Conservation (phyloP, 305 asterid species). For the Fraxinus baroniana region DNA sequence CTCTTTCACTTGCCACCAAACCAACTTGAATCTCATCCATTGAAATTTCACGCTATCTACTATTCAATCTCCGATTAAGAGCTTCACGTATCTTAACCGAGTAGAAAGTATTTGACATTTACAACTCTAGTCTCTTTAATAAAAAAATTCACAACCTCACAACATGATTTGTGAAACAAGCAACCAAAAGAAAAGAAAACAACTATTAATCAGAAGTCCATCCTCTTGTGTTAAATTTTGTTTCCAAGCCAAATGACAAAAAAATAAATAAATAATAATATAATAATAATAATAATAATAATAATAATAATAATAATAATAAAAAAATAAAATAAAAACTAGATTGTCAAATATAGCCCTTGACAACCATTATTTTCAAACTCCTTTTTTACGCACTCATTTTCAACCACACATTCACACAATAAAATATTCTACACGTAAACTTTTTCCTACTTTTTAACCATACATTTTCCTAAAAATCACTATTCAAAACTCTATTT, state of each 20-base stretch:
- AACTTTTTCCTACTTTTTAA: no score
- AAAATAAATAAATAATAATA: no score
- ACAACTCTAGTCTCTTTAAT: not conserved
- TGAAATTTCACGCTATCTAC: not conserved
- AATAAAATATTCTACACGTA: no score
- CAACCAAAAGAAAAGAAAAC: not conserved
- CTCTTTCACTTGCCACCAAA: not conserved
- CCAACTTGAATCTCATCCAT: not conserved
- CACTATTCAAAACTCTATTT: no score
- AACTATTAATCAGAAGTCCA: not conserved
- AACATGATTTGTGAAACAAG: not conserved
- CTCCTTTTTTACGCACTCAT: no score
- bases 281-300: no score
- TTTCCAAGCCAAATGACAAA: not conserved
- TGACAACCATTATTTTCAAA: no score
- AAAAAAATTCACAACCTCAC: not conserved
- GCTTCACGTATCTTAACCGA: not conserved
- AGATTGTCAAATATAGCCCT: not conserved
- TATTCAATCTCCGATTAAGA: not conserved
- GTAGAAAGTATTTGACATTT: not conserved
- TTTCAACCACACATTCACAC: no score
- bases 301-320: no score
- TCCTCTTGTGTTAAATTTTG: not conserved
- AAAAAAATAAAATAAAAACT: not conserved
- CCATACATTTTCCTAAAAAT: no score